phyloP scores from a whole-genome alignment of 768 basidiomycete species.

The Russula brevipes region DNA sequence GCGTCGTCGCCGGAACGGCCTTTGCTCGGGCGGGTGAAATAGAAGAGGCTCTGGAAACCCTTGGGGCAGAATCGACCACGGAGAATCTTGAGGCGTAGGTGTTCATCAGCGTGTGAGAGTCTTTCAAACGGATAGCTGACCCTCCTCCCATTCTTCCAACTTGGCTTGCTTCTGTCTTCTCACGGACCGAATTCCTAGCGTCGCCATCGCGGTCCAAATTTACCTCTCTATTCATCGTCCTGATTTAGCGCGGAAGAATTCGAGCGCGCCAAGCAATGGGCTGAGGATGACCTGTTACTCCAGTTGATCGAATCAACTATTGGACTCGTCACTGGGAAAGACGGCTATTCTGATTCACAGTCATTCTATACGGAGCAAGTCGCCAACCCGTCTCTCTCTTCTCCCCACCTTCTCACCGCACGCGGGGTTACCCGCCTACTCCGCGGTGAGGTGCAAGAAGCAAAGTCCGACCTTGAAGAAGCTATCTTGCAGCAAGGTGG shows the following conservation, averaged over 20 bases:
- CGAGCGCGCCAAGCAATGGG: constrained; percentile 75
- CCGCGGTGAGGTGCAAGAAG: constrained; percentile 65
- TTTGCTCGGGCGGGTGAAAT: constrained; percentile 79
- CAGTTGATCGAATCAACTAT: constrained; percentile 86
- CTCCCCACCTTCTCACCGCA: constrained; percentile 69
- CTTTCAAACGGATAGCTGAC: constrained; percentile 7
- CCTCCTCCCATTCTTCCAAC: not conserved
- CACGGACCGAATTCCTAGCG: constrained; percentile 41
- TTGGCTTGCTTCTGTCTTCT: not conserved
- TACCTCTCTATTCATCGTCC: constrained; percentile 86
- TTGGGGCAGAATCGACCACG: constrained; percentile 59
- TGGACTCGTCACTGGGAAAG: constrained; percentile 68
- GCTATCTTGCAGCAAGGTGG: constrained; percentile 54
- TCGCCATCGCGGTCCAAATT: constrained; percentile 77
- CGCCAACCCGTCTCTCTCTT: constrained; percentile 71
- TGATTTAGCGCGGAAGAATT: constrained; percentile 83
- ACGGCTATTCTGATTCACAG: constrained; percentile 50
- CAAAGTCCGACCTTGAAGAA: constrained; percentile 78
- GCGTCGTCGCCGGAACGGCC: constrained; percentile 80
- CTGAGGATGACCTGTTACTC: constrained; percentile 84
- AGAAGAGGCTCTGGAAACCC: constrained; percentile 89
- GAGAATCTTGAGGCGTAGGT: constrained; percentile 86
- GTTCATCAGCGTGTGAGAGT: constrained; percentile 15
- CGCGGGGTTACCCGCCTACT: constrained; percentile 76
- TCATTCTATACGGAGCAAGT: constrained; percentile 81